Conservation (phyloP, 345 rosid genomes). For the Syzygium oleosum region DNA sequence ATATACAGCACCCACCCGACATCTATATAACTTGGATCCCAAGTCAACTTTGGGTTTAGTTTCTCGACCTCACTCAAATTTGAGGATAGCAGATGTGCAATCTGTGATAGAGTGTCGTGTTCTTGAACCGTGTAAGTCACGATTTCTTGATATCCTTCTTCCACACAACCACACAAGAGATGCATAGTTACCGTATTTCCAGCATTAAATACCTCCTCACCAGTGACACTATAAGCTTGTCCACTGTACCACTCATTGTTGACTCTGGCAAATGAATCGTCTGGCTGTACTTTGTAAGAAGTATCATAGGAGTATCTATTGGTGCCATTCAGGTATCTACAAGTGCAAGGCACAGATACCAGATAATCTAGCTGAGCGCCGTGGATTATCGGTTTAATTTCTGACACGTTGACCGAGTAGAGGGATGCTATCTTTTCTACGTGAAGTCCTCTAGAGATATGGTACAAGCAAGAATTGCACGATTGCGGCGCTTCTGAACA, state of each 20-base stretch:
- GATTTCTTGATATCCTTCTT: constrained; percentile 15
- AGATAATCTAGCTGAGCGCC: constrained; percentile 22
- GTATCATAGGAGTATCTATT: constrained; percentile 33
- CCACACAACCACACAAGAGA: constrained; percentile 42
- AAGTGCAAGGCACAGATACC: constrained; percentile 37
- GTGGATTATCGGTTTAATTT: constrained; percentile 10
- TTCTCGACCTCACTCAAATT: constrained; percentile 10
- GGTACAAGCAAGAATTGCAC: constrained; percentile 33
- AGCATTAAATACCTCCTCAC: constrained; percentile 8
- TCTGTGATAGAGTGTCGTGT: constrained; percentile 25
- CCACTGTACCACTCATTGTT: constrained; percentile 22
- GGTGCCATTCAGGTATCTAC: constrained; percentile 16
- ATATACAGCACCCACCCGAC: constrained; percentile 40
- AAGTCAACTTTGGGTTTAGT: constrained; percentile 18
- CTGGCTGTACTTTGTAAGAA: constrained; percentile 11
- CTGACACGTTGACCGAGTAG: constrained; percentile 28
- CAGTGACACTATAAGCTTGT: constrained; percentile 29
- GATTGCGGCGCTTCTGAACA: background rate
- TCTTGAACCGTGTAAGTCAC: constrained; percentile 43
- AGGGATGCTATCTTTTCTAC: constrained; percentile 19
- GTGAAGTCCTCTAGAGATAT: constrained; percentile 10
- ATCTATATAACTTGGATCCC: constrained; percentile 5
- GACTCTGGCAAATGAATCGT: constrained; percentile 23
- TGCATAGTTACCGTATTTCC: constrained; percentile 16
- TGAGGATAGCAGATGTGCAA: constrained; percentile 25